phyloP scores from a whole-genome alignment of 2,329 filamentous ascomycete species.

The Aureobasidium pullulans region DNA sequence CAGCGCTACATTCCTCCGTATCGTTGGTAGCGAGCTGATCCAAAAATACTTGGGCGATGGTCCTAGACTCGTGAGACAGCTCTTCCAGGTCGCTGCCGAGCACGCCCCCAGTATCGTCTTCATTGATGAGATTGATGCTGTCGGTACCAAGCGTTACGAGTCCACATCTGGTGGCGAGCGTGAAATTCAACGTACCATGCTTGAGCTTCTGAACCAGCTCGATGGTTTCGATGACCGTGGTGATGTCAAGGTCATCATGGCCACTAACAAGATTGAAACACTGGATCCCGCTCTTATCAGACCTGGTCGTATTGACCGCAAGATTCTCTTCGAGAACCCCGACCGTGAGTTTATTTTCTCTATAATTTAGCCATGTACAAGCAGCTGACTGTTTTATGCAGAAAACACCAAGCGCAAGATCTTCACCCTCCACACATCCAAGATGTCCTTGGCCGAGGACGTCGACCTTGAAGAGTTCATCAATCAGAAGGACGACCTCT shows the following conservation, averaged over 20 bases:
- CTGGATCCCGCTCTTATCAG: conserved; percentile 93
- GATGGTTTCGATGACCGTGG: conserved; percentile 98
- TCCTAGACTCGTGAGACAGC: conserved; percentile 85
- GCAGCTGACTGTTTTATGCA: conserved; percentile 40
- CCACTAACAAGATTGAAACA: conserved; percentile 99
- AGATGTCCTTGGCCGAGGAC: conserved; percentile 94
- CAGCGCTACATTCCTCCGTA: conserved; percentile 95
- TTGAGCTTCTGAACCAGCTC: conserved; percentile 95
- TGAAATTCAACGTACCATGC: conserved; percentile 96
- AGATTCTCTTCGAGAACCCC: conserved; percentile 75
- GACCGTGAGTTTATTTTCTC: conserved; percentile 48
- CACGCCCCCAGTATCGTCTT: conserved; percentile 97
- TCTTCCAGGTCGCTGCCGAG: conserved; percentile 93
- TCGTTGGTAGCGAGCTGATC: conserved; percentile 93
- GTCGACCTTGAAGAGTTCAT: conserved; percentile 99
- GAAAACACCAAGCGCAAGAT: conserved; percentile 97
- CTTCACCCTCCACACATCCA: conserved; percentile 93
- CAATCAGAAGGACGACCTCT: conserved; percentile 94
- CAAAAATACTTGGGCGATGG: conserved; percentile 98
- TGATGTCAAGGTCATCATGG: conserved; percentile 99
- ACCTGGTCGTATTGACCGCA: conserved; percentile 94
- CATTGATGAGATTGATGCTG: conserved; percentile 98
- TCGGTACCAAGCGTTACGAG: conserved; percentile 97
- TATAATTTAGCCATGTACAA: neutral
- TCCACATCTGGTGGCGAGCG: conserved; percentile 94